These are phyloP conservation scores for Hypoxylon lienhwacheense DNA, from an alignment of 495 filamentous ascomycete genomes.

Conservation along the genomic window DNA sequence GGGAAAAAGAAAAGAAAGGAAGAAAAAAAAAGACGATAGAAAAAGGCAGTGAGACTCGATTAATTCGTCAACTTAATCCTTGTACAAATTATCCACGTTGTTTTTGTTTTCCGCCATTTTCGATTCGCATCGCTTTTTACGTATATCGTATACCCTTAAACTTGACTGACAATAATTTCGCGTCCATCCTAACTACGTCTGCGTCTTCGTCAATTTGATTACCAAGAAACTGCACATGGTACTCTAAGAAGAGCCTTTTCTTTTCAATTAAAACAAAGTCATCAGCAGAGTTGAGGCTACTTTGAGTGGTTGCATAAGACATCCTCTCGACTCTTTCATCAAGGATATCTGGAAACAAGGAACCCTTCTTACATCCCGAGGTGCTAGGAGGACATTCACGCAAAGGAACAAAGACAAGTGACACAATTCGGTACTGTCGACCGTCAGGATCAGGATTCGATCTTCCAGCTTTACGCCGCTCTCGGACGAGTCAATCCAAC, in stretches of 20 bases:
- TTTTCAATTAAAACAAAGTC: conserved; percentile 7
- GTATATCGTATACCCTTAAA: conserved; percentile 28
- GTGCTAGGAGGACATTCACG: conserved; percentile 6
- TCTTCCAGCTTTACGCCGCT: conserved; percentile 18
- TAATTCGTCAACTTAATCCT: conserved; percentile 20
- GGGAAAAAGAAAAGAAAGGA: conserved; percentile 20
- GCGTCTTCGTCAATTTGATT: too few species aligned
- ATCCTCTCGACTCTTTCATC: conserved; percentile 16
- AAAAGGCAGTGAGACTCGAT: conserved; percentile 26
- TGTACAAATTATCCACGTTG: conserved; percentile 35
- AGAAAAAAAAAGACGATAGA: conserved; percentile 19
- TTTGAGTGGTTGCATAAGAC: conserved; percentile 20
- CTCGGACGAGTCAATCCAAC: conserved; percentile 30
- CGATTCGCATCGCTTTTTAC: conserved; percentile 31
- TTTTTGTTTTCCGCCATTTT: conserved; percentile 28
- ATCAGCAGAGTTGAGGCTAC: conserved; percentile 2
- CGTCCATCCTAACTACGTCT: conserved; percentile 25
- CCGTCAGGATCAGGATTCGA: conserved; percentile 10
- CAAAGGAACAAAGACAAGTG: conserved; percentile 25
- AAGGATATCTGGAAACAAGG: conserved; percentile 19
- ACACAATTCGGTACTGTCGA: conserved; percentile 19
- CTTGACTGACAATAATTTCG: conserved; percentile 31
- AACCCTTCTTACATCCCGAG: conserved; percentile 10
- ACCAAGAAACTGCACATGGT: conserved; percentile 13
- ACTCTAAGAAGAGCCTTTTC: conserved; percentile 14